Evolutionary conservation across 495 filamentous ascomycete genomes (phyloP).

Genomic region (Astrothelium macrocarpum): DNA sequence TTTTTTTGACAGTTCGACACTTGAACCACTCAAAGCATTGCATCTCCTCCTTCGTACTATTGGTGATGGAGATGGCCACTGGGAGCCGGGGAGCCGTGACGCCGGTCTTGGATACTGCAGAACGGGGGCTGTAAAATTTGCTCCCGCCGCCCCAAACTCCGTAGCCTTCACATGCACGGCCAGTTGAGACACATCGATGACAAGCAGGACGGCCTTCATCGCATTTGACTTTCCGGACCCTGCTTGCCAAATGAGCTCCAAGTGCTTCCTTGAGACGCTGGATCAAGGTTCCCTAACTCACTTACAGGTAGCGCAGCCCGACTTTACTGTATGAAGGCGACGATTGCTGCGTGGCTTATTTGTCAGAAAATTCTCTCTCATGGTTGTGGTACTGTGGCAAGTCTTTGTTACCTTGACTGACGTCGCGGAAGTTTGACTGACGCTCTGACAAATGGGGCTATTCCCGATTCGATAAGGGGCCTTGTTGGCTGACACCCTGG

Average conservation of each 20-base stretch:
- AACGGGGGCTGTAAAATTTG: background rate
- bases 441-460: background rate
- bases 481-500: background rate
- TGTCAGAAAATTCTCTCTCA: background rate
- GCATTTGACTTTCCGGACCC: conserved; percentile 41
- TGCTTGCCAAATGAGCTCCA: background rate
- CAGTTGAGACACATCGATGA: conserved; percentile 43
- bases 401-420: background rate
- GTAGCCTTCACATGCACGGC: conserved; percentile 50
- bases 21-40: conserved; percentile 36
- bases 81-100: background rate
- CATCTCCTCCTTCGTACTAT: conserved; percentile 20
- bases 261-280: background rate
- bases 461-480: background rate
- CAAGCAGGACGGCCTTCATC: conserved; percentile 48
- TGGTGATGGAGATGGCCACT: background rate
- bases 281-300: conserved; percentile 23
- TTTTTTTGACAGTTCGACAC: conserved; percentile 31
- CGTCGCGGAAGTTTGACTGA: background rate
- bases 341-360: conserved; percentile 3
- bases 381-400: background rate
- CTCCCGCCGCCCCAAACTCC: conserved; percentile 17
- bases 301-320: conserved; percentile 48
- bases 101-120: background rate
- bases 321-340: conserved; percentile 39